Conservation (phyloP, 2,329 filamentous ascomycete species). For the Nemania sp. region DNA sequence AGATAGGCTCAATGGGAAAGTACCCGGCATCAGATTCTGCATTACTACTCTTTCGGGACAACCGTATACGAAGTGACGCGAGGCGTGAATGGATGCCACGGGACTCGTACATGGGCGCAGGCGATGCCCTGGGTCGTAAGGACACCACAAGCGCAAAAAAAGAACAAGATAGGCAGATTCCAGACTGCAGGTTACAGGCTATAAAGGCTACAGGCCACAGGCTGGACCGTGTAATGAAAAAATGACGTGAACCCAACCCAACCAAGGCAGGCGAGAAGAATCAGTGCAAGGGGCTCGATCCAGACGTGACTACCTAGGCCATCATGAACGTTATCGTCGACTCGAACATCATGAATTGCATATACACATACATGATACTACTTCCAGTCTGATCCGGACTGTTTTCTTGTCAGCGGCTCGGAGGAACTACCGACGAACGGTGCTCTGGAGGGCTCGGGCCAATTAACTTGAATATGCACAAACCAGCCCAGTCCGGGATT, state of each 20-base stretch:
- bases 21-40: slow-evolving; percentile 43
- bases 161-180: slow-evolving; percentile 25
- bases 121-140: slow-evolving; percentile 23
- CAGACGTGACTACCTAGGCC: too few relatives aligned
- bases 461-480: too few relatives aligned
- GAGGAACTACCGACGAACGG: too few relatives aligned
- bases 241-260: slow-evolving; percentile 21
- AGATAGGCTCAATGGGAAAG: slow-evolving; percentile 46
- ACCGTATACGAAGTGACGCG: slow-evolving; percentile 25
- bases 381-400: not conserved
- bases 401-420: not conserved
- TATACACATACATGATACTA: too few relatives aligned
- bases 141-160: slow-evolving; percentile 16
- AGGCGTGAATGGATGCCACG: slow-evolving; percentile 28
- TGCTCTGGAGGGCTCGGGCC: too few relatives aligned
- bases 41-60: slow-evolving; percentile 20
- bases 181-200: slow-evolving; percentile 5
- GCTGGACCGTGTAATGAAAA: slow-evolving; percentile 29
- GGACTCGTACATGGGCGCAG: slow-evolving; percentile 4
- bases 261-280: slow-evolving; percentile 1
- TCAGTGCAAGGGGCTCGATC: not conserved
- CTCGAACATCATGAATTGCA: too few relatives aligned
- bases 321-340: too few relatives aligned
- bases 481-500: too few relatives aligned
- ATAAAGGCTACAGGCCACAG: slow-evolving; percentile 20